Evolutionary conservation across 495 filamentous ascomycete species (phyloP).

Genomic region (Pyrenopolyporus hunteri): DNA sequence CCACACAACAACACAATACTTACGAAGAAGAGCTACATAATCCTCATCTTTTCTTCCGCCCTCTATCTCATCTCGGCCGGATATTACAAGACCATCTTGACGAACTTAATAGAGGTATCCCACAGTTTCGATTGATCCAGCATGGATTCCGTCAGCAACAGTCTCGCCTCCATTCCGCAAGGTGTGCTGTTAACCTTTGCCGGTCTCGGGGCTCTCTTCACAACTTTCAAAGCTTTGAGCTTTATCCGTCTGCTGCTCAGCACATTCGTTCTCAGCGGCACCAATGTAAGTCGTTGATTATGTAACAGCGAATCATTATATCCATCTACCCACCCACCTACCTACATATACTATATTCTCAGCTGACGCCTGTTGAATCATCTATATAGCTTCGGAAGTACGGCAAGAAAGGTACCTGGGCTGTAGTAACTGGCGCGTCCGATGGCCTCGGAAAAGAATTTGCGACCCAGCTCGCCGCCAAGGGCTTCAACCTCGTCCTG

Average conservation of each 20-base stretch:
- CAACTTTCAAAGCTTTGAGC: constrained; percentile 62
- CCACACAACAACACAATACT: not conserved
- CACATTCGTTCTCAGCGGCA: constrained; percentile 75
- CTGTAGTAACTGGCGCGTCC: constrained; percentile 91
- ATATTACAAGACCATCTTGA: not conserved
- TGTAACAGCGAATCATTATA: too few relatives aligned
- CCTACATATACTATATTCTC: not conserved
- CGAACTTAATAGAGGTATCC: not conserved
- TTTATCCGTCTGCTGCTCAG: constrained; percentile 71
- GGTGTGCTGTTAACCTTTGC: constrained; percentile 46
- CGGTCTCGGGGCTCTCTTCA: constrained; percentile 64
- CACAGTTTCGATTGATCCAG: not conserved
- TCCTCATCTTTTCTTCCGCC: not conserved
- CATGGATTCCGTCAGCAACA: constrained; percentile 47
- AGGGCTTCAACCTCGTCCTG: constrained; percentile 91
- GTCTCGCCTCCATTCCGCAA: constrained; percentile 48
- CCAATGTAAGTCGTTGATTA: constrained; percentile 52
- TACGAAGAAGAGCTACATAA: not conserved
- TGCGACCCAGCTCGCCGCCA: constrained; percentile 83
- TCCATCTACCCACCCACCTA: too few relatives aligned
- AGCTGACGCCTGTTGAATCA: constrained; percentile 7
- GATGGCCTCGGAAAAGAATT: constrained; percentile 98
- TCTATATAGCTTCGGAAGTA: constrained; percentile 78
- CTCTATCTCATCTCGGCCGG: not conserved
- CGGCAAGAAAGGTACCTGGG: constrained; percentile 92